Evolutionary conservation across 257 asterid species (phyloP).

Genomic region (Petrea volubilis): DNA sequence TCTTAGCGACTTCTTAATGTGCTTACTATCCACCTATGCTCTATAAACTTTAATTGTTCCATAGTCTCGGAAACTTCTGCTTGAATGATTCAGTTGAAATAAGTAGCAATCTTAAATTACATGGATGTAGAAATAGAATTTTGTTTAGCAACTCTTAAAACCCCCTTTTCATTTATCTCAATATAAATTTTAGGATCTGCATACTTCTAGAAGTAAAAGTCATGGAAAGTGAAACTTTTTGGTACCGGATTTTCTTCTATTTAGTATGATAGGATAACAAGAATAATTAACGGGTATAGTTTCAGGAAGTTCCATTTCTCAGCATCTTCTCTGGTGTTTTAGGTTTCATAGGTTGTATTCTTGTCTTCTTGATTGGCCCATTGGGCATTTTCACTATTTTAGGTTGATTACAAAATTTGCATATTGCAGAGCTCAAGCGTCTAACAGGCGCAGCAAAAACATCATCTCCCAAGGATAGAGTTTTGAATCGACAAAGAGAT

Average conservation of each 20-base stretch:
- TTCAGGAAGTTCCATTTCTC: background rate
- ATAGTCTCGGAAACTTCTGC: background rate
- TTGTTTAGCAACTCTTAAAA: background rate
- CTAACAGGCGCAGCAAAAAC: constrained; percentile 72
- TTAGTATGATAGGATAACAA: background rate
- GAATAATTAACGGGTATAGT: background rate
- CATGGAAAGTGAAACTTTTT: background rate
- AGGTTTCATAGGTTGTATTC: too few relatives aligned
- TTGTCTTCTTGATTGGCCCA: background rate
- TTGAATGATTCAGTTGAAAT: background rate
- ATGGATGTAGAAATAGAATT: background rate
- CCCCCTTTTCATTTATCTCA: background rate
- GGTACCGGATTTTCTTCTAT: background rate
- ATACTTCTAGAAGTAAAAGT: background rate
- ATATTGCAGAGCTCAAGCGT: constrained; percentile 77
- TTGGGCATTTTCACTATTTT: background rate
- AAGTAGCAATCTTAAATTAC: background rate
- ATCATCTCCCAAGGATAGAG: constrained; percentile 80
- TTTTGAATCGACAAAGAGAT: constrained; percentile 54
- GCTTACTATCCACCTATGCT: too few relatives aligned
- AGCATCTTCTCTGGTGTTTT: too few relatives aligned
- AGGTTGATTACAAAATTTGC: constrained; percentile 13
- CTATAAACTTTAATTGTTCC: too few relatives aligned
- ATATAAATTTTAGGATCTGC: too few relatives aligned
- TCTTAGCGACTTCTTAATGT: background rate